Percentiles rank a stretch among this genome's conserved stretches.
Evolutionary conservation across 2,329 filamentous ascomycete species (phyloP).

Genomic region (Teratosphaeria zuluensis): DNA sequence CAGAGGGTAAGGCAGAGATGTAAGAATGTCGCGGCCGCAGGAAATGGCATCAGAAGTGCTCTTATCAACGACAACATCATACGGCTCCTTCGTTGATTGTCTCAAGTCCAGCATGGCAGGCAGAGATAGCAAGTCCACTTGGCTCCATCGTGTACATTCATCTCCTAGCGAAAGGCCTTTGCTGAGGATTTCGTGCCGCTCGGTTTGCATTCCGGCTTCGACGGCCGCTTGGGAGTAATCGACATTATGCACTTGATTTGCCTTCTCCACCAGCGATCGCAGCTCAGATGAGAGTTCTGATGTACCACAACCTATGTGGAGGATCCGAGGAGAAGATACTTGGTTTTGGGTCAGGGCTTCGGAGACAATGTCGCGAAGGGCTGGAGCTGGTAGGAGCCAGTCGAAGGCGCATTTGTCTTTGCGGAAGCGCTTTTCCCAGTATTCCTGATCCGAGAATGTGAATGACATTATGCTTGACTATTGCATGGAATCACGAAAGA

Average conservation of each 20-base stretch:
- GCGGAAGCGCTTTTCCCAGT: not conserved
- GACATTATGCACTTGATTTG: not conserved
- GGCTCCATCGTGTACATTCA: not conserved
- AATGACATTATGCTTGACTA: not conserved
- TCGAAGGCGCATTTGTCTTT: not conserved
- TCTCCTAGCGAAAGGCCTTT: not conserved
- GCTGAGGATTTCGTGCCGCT: not conserved
- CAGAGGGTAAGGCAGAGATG: conserved; percentile 13
- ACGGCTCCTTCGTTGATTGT: not conserved
- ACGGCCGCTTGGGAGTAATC: not conserved
- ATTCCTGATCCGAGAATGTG: not conserved
- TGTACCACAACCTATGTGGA: not conserved
- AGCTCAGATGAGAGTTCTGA: not conserved
- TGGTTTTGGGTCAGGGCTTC: not conserved
- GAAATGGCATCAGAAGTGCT: conserved; percentile 15
- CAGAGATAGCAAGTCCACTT: not conserved
- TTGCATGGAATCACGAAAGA: not conserved
- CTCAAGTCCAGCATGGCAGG: not conserved
- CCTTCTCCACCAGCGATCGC: not conserved
- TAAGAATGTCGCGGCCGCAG: conserved; percentile 8
- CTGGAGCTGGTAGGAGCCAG: not conserved
- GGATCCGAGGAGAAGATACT: not conserved
- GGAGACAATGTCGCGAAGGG: not conserved
- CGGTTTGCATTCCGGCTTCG: not conserved
- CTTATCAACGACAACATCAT: conserved; percentile 14